A percentile compares a stretch with the other conserved stretches of the same genome.
phyloP scores from a whole-genome alignment of 1,139 yeast genomes.

The Hanseniaspora uvarum region DNA sequence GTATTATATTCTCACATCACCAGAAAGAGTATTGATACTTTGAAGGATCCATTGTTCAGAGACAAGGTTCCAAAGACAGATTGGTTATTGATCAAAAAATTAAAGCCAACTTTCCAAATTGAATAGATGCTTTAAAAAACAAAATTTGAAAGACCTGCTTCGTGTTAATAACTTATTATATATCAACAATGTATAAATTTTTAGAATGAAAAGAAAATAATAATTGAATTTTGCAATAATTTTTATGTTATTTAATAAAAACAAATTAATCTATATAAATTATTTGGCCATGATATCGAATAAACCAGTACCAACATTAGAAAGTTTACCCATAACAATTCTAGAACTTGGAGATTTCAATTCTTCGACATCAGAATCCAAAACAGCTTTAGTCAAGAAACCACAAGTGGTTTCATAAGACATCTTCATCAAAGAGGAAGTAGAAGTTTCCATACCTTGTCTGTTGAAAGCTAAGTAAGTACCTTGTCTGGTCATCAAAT shows the following conservation, averaged over 20 bases:
- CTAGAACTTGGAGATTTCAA: slow-evolving; percentile 92
- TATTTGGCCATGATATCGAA: slow-evolving; percentile 72
- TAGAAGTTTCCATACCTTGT: slow-evolving; percentile 92
- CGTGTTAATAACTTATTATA: neutral
- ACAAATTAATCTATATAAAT: slow-evolving; percentile 10
- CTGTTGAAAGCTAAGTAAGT: slow-evolving; percentile 92
- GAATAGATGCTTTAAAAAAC: slow-evolving; percentile 24
- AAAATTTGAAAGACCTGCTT: neutral
- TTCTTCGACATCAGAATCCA: slow-evolving; percentile 82
- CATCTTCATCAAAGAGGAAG: slow-evolving; percentile 97
- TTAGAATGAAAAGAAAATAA: neutral
- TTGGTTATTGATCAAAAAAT: slow-evolving; percentile 81
- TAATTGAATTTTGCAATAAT: neutral
- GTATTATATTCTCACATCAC: slow-evolving; percentile 75
- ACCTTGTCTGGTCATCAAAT: slow-evolving; percentile 99
- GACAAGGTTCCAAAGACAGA: slow-evolving; percentile 88
- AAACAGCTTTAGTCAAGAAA: slow-evolving; percentile 90
- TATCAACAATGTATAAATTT: neutral
- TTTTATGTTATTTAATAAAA: neutral
- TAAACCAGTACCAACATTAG: slow-evolving; percentile 91
- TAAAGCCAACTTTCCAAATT: slow-evolving; percentile 68
- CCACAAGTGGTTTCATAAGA: slow-evolving; percentile 97
- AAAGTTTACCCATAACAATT: slow-evolving; percentile 82
- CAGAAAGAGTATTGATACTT: slow-evolving; percentile 87
- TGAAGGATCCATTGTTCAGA: slow-evolving; percentile 96